Base-by-base conservation (phyloP, 2,329 filamentous ascomycete species). In the Iodosphaeria phyllophila region DNA sequence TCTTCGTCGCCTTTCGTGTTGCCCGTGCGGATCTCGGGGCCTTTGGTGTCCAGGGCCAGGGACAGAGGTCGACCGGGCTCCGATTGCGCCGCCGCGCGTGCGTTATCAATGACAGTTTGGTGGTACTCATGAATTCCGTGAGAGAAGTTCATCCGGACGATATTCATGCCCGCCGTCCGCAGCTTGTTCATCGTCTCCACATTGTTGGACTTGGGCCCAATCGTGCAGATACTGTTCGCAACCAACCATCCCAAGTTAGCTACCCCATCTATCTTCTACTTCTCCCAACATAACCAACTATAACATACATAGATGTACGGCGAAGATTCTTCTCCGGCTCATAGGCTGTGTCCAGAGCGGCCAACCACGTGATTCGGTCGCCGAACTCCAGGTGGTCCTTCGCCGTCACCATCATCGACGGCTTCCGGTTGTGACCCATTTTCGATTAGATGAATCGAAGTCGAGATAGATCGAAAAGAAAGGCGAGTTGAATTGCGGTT, bases 141-240 rank as follows among this genome's bases (percentile, higher is more conserved):
- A 37, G 78, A 92, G 54, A 95, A 95, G 76, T 98, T 98, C 89
- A 98, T 98, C 60, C 89, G 86, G 41, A 95, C 89, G 40, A 98
- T 83, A 58, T 95, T 95, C 45, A 95, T 74, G 56, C 89, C 89
- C 37, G 75, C 76, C 47, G 65, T 68, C 52, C 86, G 80, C 44
- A 98, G 78, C 52, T 74, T 68, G 59, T 95, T 95, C 61, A 98
- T 92, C 56, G 83, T 84, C 62, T 93, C 79, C 30, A 84, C 75
- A 18, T 82, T 92, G 67, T 98, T 98, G 43, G 89, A 98, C 74
- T 95, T 98, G 50, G 89, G 89, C 34, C 89, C 89, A 51, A 98
- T 95, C 43, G 89, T 95, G 63, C 86, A 83, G 57, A 98, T 93
- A 61, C n/a, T n/a, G n/a, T n/a, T n/a, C n/a, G n/a, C n/a, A n/a